phyloP scores from a whole-genome alignment of 257 asterid genomes.

The Thymus mandschuricus region DNA sequence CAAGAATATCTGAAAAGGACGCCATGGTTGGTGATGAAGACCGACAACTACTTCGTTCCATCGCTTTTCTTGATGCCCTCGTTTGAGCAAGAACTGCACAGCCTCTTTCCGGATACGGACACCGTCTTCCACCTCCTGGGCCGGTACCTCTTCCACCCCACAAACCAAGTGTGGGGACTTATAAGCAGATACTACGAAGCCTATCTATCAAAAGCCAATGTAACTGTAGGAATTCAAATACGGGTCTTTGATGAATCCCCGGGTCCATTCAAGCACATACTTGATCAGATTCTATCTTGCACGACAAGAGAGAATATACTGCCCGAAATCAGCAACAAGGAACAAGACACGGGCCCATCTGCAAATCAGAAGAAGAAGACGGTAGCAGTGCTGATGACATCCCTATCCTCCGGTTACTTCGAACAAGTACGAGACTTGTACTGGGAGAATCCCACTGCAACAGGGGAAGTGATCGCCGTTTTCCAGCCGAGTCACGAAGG shows the following conservation, averaged over 20 bases:
- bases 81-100: slow-evolving; percentile 54
- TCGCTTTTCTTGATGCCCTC: slow-evolving; percentile 66
- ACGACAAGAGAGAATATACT: slow-evolving; percentile 50
- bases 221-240: slow-evolving; percentile 66
- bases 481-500: slow-evolving; percentile 77
- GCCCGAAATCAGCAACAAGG: slow-evolving; percentile 41
- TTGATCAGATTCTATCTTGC: slow-evolving; percentile 67
- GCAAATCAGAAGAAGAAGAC: slow-evolving; percentile 34
- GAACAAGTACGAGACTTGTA: slow-evolving; percentile 62
- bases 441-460: slow-evolving; percentile 59
- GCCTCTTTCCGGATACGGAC: slow-evolving; percentile 71
- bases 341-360: slow-evolving; percentile 23
- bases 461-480: slow-evolving; percentile 61
- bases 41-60: slow-evolving; percentile 69
- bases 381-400: slow-evolving; percentile 54
- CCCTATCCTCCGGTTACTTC: slow-evolving; percentile 55
- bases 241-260: slow-evolving; percentile 46
- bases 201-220: slow-evolving; percentile 60
- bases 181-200: slow-evolving; percentile 62
- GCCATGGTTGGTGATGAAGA: slow-evolving; percentile 67
- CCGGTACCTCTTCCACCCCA: slow-evolving; percentile 74
- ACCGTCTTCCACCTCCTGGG: slow-evolving; percentile 76
- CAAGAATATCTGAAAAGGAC: slow-evolving; percentile 48
- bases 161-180: slow-evolving; percentile 75
- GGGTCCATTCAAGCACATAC: slow-evolving; percentile 50